Base-by-base conservation (phyloP, 345 rosid species). In the Rhizophora mangle region DNA sequence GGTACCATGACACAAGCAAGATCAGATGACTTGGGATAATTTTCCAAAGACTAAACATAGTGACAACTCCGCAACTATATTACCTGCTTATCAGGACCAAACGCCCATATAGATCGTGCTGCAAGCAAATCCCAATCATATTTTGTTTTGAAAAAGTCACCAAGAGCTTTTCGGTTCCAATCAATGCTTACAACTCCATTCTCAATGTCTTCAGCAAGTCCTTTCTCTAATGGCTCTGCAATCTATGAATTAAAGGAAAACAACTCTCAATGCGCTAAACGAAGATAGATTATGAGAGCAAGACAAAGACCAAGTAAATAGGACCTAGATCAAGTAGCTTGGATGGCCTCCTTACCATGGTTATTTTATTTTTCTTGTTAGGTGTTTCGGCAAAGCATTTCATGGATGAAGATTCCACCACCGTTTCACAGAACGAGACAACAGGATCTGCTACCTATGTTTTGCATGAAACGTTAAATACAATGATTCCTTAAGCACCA, bases 51-150 rank as follows among this genome's bases (percentile, higher is more conserved):
- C 34, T 7, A 70, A 61, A 22, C 52, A 43, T 11, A 4, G 49
- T 43, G 18, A 43, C 49, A 37, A 31, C 36, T 4, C 19, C 31
- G 31, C 27, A 57, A 11, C 26, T n/a, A 64, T 19, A 22, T 68
- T 68, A 92, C 99, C 97, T 92, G 98, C 84, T 89, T 92, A 78
- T 92, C 98, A 75, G 97, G 99, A 58, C 99, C 99, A 78, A 95
- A 95, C 22, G 99, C 94, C 97, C 99, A 95, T 72, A 95, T 90
- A 39, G 99, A 95, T 69, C 97, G 89, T 8, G 97, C 96, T 9
- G 99, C 99, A 68, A 92, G 96, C 78, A 92, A 74, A 84, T 95
- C 99, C 99, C 99, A 95, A 70, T 89, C 97, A 80, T 92, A 95
- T 69, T 86, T 92, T 70, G 92, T 86, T 81, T 84, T 87, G 76